phyloP scores from a whole-genome alignment of 352 stramenopile genomes.

The Globisporangium nodosum region DNA sequence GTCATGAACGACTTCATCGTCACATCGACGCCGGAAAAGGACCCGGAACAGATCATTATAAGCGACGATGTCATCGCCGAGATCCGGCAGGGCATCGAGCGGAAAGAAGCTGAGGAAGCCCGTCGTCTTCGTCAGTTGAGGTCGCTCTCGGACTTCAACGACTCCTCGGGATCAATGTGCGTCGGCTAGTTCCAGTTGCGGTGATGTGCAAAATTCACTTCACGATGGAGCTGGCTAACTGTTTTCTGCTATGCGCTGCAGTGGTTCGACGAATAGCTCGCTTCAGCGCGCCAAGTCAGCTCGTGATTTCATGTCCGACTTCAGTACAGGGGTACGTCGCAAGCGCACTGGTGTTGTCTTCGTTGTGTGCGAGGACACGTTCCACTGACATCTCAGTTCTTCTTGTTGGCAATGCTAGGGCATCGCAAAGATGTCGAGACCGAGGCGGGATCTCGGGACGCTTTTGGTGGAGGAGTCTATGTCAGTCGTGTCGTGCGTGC shows the following conservation, averaged over 20 bases:
- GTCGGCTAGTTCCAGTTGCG: not conserved
- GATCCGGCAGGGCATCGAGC: constrained; percentile 39
- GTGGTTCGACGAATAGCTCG: not conserved
- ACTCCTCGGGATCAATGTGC: constrained; percentile 9
- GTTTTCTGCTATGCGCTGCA: not conserved
- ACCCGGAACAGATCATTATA: constrained; percentile 53
- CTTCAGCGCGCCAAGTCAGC: constrained; percentile 32
- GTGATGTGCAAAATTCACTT: not conserved
- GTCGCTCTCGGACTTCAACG: constrained; percentile 18
- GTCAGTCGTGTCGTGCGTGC: constrained; percentile 63
- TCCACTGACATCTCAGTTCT: constrained; percentile 4
- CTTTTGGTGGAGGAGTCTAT: constrained; percentile 70
- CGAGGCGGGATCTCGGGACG: constrained; percentile 38
- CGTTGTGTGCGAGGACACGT: not conserved
- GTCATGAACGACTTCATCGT: constrained; percentile 64
- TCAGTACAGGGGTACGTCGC: constrained; percentile 22
- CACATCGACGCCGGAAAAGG: constrained; percentile 18
- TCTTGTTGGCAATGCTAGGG: not conserved
- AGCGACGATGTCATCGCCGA: constrained; percentile 68
- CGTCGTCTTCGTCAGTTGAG: constrained; percentile 22
- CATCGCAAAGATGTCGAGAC: constrained; percentile 15
- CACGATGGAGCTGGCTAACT: not conserved
- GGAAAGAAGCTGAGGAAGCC: constrained; percentile 21
- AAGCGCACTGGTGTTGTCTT: not conserved
- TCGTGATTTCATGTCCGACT: constrained; percentile 31